Base-by-base conservation (phyloP, 2,329 filamentous ascomycete genomes). In the Claviceps purpurea region DNA sequence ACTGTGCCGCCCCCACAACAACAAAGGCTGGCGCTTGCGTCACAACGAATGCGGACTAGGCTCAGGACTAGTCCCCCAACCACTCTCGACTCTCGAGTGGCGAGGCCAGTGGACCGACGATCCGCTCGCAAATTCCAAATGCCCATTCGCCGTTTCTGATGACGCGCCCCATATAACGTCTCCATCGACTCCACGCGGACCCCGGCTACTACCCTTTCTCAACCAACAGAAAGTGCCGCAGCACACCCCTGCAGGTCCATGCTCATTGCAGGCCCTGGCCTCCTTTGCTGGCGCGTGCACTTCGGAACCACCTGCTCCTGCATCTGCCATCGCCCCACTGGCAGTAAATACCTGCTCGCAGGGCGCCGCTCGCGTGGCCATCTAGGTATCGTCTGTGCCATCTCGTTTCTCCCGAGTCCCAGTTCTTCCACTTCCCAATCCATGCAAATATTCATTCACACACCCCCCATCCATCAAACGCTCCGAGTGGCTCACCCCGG, bases 131-230 rank as follows among this genome's bases (percentile, higher is more conserved):
- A 18, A 54, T 54, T 55, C 45, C 55, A 38, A 39, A 43, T 53
- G 56, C 43, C 62, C 56, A 68, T 67, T 67, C 60, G 65, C 60
- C 60, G 58, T 55, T 52, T 58, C 49, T 42, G 55, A 50, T 57
- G 50, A 41, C 44, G 38, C 40, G 41, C 26, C 39, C 22, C 49
- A 34, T 34, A 3, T 34, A 34, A 11, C 4, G 10, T 34, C 30
- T 34, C 30, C 30, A 30, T 34, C 1, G 30, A 34, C 30, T 20
- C 6, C 50, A 40, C 8, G 7, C 24, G 37, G 24, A 11, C 47
- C 47, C 46, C 47, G 13, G 6, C 41, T 26, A 57, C 54, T 55
- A 50, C 42, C 55, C 55, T 50, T 37, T 57, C 59, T 57, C 62
- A 61, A 60, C 64, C 63, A 64, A 63, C 61, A 60, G 60, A 39